A percentile compares a stretch with the other conserved stretches of the same genome.
Conservation (phyloP, 2,329 filamentous ascomycete genomes). For the Periconia digitata region DNA sequence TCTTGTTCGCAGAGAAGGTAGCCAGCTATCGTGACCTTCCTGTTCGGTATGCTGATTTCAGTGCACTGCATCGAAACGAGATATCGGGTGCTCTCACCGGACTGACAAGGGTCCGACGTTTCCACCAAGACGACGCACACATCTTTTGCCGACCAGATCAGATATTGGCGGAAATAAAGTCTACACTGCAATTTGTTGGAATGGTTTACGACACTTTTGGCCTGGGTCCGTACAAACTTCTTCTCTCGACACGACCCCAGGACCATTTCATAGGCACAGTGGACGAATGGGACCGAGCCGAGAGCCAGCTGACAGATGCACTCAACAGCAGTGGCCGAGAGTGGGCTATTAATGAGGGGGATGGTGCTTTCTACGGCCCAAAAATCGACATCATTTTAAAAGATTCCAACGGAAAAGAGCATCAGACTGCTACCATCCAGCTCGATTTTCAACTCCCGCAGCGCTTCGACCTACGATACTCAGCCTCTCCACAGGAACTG, state of each 20-base stretch:
- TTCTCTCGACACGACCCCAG: constrained; percentile 75
- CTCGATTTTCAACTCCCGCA: constrained; percentile 87
- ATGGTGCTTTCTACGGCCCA: constrained; percentile 88
- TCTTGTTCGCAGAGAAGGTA: constrained; percentile 74
- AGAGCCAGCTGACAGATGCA: constrained; percentile 65
- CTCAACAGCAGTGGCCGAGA: constrained; percentile 64
- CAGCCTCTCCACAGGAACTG: constrained; percentile 65
- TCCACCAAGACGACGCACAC: constrained; percentile 89
- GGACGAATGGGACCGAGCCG: constrained; percentile 70
- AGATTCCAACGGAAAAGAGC: constrained; percentile 76
- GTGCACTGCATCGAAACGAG: constrained; percentile 84
- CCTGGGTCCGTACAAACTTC: constrained; percentile 72
- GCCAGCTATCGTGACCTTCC: constrained; percentile 80
- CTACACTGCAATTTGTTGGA: constrained; percentile 73
- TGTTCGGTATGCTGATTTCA: constrained; percentile 84
- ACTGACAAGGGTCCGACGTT: constrained; percentile 79
- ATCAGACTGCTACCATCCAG: constrained; percentile 87
- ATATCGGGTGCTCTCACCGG: constrained; percentile 79
- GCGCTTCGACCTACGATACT: constrained; percentile 76
- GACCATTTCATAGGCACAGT: constrained; percentile 75
- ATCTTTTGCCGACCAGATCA: constrained; percentile 83
- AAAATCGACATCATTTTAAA: constrained; percentile 86
- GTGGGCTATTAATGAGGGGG: constrained; percentile 77
- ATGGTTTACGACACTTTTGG: constrained; percentile 70
- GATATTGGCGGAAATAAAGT: constrained; percentile 72